Evolutionary conservation across 257 asterid genomes (phyloP).

Genomic region (Striga asiatica): DNA sequence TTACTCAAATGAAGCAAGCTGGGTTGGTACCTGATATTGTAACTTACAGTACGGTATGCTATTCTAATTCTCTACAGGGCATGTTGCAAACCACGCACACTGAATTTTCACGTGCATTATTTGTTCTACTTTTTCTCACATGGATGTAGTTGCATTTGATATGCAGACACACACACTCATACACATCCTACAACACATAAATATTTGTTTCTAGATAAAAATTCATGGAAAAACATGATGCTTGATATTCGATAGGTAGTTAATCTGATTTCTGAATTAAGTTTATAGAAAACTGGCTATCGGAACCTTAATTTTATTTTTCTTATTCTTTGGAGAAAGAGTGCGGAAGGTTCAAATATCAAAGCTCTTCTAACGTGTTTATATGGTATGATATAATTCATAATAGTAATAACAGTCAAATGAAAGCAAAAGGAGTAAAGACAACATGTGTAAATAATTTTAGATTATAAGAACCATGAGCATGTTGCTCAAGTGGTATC

Average conservation of each 20-base stretch:
- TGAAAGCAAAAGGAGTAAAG: neutral
- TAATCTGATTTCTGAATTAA: too few relatives aligned
- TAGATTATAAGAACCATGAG: neutral
- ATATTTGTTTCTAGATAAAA: too few relatives aligned
- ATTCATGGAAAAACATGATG: too few relatives aligned
- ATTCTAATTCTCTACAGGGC: constrained; percentile 14
- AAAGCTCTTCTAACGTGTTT: neutral
- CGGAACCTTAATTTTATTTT: neutral
- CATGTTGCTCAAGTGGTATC: too few relatives aligned
- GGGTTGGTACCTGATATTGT: constrained; percentile 83
- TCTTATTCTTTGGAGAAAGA: neutral
- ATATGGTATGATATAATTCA: neutral
- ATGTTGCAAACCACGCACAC: neutral
- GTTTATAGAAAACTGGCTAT: neutral
- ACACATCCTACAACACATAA: too few relatives aligned
- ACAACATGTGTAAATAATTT: neutral
- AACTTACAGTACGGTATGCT: constrained; percentile 84
- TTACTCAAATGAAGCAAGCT: constrained; percentile 73
- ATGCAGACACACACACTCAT: too few relatives aligned
- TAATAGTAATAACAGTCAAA: neutral
- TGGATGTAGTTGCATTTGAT: neutral
- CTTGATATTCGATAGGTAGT: too few relatives aligned
- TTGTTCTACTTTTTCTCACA: neutral
- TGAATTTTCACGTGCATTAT: constrained; percentile 3
- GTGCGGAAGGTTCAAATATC: neutral